A percentile compares a stretch with the other conserved stretches of the same genome.
Conservation (phyloP, 2,329 filamentous ascomycete genomes). For the Lachnellula suecica region DNA sequence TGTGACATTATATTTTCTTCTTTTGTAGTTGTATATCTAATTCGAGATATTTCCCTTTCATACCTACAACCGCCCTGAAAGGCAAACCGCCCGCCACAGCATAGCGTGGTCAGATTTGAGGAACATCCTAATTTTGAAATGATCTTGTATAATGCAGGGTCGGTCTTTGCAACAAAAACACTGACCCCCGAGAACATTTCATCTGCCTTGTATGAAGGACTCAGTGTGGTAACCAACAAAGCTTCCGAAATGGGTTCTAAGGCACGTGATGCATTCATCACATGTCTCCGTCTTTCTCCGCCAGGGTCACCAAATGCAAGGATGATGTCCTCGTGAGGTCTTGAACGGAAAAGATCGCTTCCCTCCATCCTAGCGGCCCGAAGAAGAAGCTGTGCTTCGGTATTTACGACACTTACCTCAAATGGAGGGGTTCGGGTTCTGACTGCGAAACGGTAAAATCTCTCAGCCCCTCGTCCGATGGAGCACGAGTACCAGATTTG, state of each 20-base stretch:
- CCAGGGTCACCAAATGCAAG: too few relatives aligned
- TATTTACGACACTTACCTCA: too few relatives aligned
- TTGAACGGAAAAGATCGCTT: neutral
- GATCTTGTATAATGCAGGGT: too few relatives aligned
- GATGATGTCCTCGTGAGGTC: neutral
- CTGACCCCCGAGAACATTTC: too few relatives aligned
- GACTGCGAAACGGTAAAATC: too few relatives aligned
- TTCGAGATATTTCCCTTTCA: too few relatives aligned
- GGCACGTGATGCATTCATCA: neutral
- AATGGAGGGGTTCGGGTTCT: too few relatives aligned
- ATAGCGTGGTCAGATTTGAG: constrained; percentile 53
- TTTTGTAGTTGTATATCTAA: neutral
- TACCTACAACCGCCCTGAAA: constrained; percentile 45
- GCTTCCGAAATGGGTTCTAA: neutral
- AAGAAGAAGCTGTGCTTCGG: neutral
- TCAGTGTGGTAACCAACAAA: neutral
- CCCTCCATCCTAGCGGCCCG: neutral
- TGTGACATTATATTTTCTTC: neutral
- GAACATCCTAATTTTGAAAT: too few relatives aligned
- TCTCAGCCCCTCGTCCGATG: neutral
- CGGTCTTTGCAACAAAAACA: too few relatives aligned
- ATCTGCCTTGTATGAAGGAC: too few relatives aligned
- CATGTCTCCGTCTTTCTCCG: neutral
- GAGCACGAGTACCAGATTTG: neutral
- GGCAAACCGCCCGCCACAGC: constrained; percentile 49